Base-by-base conservation (phyloP, 441 rosid genomes). In the Geranium incanum region DNA sequence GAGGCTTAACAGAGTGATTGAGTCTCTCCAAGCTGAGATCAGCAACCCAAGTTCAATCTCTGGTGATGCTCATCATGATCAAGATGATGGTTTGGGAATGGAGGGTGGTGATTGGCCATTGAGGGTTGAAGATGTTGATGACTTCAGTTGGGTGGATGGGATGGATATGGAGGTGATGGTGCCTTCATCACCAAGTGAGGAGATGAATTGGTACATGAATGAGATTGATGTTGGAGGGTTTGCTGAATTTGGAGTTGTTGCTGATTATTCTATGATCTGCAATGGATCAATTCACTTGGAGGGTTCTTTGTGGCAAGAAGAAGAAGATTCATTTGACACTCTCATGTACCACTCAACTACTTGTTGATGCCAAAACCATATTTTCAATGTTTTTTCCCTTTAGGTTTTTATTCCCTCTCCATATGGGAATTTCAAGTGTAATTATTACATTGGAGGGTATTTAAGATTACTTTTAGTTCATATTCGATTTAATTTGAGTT, bases 141-240 rank as follows among this genome's bases (percentile, higher is more conserved):
- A 60, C 65, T 60, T 60, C n/a, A 21, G 66, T 9, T 60, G 66
- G 66, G 66, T 60, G 21, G 66, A 60, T 60, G 66, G 19, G 28
- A 60, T 60, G 66, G 62, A 55, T 5, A 60, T 60, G 4, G 12
- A 11, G 66, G 66, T 60, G 4, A 11, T 48, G 66, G 66, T 60
- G 66, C 66, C 66, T 60, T 60, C 66, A 21, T 60, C 66, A 60
- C 66, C 66, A 60, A 60, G 66, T 60, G 66, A 60, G 33, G 66
- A 21, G 13, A 60, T 60, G 66, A 60, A 60, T 60, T 60, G 66
- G 66, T 21, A 60, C 66, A 60, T 60, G 66, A 16, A 55, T 55
- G 62, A 55, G 18, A 55, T 55, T 18, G 62, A 55, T 55, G 62
- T 55, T 55, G 62, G 33, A 28, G 33, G 62, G 11, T 60, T 60